These are phyloP conservation scores for Sungouiella thailandica DNA, from an alignment of 805 yeast species.

Conservation along the genomic window DNA sequence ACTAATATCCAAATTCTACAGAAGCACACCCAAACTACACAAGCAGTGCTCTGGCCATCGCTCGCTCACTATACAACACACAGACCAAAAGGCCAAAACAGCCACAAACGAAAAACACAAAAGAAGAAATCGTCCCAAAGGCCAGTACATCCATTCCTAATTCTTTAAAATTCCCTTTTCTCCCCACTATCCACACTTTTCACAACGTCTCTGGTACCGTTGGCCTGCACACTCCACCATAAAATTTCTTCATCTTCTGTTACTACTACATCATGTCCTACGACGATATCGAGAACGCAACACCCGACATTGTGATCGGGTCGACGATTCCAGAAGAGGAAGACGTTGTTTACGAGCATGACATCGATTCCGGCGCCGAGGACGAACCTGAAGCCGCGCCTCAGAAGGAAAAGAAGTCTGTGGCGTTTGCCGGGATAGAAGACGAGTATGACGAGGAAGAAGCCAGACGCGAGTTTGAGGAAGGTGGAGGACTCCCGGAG, in stretches of 20 bases:
- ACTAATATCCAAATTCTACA: too few species aligned
- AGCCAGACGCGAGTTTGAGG: slow-evolving; percentile 83
- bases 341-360: slow-evolving; percentile 49
- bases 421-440: slow-evolving; percentile 73
- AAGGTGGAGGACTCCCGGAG: slow-evolving; percentile 97
- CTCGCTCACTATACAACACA: too few species aligned
- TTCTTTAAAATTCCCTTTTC: too few species aligned
- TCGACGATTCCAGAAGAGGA: slow-evolving; percentile 37
- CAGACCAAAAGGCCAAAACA: too few species aligned
- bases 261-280: slow-evolving; percentile 45
- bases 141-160: too few species aligned
- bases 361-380: slow-evolving; percentile 42
- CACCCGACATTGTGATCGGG: slow-evolving; percentile 79
- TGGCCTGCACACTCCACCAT: neutral
- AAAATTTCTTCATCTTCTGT: neutral
- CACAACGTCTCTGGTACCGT: too few species aligned
- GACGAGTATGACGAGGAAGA: slow-evolving; percentile 70
- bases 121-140: too few species aligned
- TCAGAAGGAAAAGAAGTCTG: slow-evolving; percentile 56
- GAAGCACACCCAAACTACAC: too few species aligned
- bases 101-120: too few species aligned
- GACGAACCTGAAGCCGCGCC: slow-evolving; percentile 35
- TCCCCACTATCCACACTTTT: too few species aligned
- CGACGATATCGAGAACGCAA: slow-evolving; percentile 78
- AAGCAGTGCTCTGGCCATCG: too few species aligned